Evolutionary conservation across 352 stramenopile species (phyloP).

Genomic region (Paralagenidium karlingii): DNA sequence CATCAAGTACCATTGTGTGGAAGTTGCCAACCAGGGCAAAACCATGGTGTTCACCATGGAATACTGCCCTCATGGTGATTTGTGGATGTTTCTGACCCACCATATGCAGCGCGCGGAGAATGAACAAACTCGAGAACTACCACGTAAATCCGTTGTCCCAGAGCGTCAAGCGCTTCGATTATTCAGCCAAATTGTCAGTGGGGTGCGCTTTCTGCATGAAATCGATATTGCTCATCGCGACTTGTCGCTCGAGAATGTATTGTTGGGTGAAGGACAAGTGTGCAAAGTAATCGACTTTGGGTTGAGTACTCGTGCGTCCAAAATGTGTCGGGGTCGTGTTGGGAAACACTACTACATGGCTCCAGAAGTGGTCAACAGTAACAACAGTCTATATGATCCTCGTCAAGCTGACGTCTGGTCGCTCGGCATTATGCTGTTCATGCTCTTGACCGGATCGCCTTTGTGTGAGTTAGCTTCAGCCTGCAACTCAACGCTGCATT

Average conservation of each 20-base stretch:
- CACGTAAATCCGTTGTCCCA: too few relatives aligned
- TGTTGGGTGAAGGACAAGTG: slow-evolving; percentile 36
- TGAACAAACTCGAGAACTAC: too few relatives aligned
- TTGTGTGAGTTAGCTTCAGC: too few relatives aligned
- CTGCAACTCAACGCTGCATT: too few relatives aligned
- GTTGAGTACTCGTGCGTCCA: not conserved
- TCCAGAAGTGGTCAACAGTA: slow-evolving; percentile 6
- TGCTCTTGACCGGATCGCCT: slow-evolving; percentile 9
- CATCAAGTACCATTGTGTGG: too few relatives aligned
- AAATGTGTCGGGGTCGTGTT: not conserved
- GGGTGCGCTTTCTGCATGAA: slow-evolving; percentile 32
- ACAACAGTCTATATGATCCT: slow-evolving; percentile 10
- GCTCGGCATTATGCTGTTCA: slow-evolving; percentile 9
- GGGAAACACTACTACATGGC: slow-evolving; percentile 12
- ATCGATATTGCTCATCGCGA: slow-evolving; percentile 53
- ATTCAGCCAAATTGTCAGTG: slow-evolving; percentile 6
- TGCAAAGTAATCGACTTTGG: slow-evolving; percentile 48
- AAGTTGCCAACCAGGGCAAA: too few relatives aligned
- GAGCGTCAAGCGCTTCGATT: not conserved
- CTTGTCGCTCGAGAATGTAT: slow-evolving; percentile 61
- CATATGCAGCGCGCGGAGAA: too few relatives aligned
- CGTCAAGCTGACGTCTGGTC: slow-evolving; percentile 8
- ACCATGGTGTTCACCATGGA: too few relatives aligned
- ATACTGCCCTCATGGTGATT: too few relatives aligned
- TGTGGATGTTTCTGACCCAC: too few relatives aligned